Conservation (phyloP, 1,284 basidiomycete genomes). For the Agroathelia rolfsii region DNA sequence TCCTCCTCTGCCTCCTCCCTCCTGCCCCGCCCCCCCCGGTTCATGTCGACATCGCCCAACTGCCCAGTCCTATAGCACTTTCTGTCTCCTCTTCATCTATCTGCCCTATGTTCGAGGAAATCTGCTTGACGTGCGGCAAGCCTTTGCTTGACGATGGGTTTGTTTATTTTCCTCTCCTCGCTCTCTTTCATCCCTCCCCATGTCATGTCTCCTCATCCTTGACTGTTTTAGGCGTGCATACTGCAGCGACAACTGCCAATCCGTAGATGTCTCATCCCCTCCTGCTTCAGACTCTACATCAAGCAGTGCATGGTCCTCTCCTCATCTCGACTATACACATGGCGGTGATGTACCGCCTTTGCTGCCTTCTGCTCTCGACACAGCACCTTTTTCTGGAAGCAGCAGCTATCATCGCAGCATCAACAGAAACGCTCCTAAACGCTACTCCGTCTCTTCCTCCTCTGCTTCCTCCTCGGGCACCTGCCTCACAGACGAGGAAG, state of each 20-base stretch:
- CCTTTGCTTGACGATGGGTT: constrained; percentile 53
- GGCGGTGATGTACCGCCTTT: constrained; percentile 51
- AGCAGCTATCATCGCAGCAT: constrained; percentile 25
- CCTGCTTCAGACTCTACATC: constrained; percentile 58
- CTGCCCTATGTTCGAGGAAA: constrained; percentile 60
- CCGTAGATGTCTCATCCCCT: constrained; percentile 51
- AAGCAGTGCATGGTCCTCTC: constrained; percentile 60
- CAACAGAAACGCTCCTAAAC: constrained; percentile 30
- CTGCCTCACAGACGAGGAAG: constrained; percentile 47
- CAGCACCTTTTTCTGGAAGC: constrained; percentile 34
- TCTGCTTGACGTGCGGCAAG: constrained; percentile 60
- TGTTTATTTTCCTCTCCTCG: constrained; percentile 20
- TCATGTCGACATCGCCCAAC: too few relatives aligned
- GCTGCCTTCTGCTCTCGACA: constrained; percentile 45
- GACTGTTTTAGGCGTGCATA: constrained; percentile 47
- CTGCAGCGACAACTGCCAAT: constrained; percentile 64
- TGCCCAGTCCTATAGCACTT: constrained; percentile 2
- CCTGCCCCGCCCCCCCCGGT: too few relatives aligned
- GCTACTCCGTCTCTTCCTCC: constrained; percentile 42
- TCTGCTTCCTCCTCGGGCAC: constrained; percentile 57
- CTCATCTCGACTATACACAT: constrained; percentile 39
- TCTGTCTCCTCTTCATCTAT: constrained; percentile 6
- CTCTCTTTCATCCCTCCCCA: constrained; percentile 13
- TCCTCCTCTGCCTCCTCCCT: too few relatives aligned
- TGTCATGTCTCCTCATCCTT: constrained; percentile 12